These are phyloP conservation scores for Colletotrichum lupini DNA, from an alignment of 2,329 filamentous ascomycete species.

Conservation along the genomic window DNA sequence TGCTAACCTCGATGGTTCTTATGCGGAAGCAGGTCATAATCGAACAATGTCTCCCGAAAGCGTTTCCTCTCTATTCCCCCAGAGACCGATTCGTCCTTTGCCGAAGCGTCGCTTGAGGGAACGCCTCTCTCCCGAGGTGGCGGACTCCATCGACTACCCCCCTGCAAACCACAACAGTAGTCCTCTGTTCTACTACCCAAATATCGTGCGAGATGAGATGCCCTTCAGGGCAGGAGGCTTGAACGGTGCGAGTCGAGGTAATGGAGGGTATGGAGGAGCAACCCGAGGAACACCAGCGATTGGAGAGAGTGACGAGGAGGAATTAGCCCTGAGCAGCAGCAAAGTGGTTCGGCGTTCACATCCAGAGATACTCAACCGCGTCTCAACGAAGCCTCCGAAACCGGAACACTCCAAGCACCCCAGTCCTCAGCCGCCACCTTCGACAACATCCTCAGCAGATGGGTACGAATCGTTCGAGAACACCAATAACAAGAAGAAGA, in stretches of 20 bases:
- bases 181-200: conserved; percentile 80
- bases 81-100: conserved; percentile 91
- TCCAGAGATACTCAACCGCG: conserved; percentile 57
- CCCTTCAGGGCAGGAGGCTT: conserved; percentile 41
- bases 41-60: conserved; percentile 77
- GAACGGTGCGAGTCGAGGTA: conserved; percentile 11
- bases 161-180: conserved; percentile 76
- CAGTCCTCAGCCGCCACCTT: conserved; percentile 69
- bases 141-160: conserved; percentile 84
- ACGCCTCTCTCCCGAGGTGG: conserved; percentile 85
- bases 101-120: conserved; percentile 91
- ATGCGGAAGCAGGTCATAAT: conserved; percentile 52
- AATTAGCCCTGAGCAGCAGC: conserved; percentile 49
- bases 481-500: conserved; percentile 99
- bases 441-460: conserved; percentile 78
- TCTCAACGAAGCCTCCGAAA: conserved; percentile 55
- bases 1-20: conserved; percentile 28
- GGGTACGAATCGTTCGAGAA: conserved; percentile 98
- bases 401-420: conserved; percentile 56
- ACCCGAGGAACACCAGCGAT: conserved; percentile 55
- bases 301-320: conserved; percentile 72
- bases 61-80: conserved; percentile 83
- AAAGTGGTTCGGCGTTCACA: conserved; percentile 58
- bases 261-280: conserved; percentile 37
- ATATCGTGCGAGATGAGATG: conserved; percentile 35